phyloP scores from a whole-genome alignment of 768 basidiomycete genomes.

The Paxillus rubicundulus region DNA sequence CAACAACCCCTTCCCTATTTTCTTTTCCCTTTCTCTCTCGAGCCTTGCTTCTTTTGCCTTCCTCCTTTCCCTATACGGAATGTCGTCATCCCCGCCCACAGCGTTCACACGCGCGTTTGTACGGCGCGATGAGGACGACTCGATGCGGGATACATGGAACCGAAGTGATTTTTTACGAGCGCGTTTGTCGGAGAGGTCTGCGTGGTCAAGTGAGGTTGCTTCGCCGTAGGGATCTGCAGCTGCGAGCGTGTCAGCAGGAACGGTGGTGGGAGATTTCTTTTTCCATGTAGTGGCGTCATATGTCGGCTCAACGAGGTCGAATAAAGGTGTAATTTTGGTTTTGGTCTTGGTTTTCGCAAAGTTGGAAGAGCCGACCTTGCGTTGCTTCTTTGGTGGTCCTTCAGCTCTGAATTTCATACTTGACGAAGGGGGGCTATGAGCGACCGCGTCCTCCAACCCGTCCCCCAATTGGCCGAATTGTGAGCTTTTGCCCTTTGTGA shows the following conservation, averaged over 20 bases:
- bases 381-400: conserved; percentile 58
- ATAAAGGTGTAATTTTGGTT: conserved; percentile 37
- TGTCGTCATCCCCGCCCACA: conserved; percentile 89
- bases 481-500: conserved; percentile 36
- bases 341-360: conserved; percentile 12
- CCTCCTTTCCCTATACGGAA: conserved; percentile 80
- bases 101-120: conserved; percentile 68
- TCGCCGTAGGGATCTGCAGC: conserved; percentile 64
- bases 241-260: conserved; percentile 6
- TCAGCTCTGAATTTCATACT: conserved; percentile 2
- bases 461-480: conserved; percentile 55
- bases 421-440: neutral
- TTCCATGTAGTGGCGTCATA: conserved; percentile 33
- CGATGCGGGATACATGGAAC: conserved; percentile 93
- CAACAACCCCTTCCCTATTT: conserved; percentile 31
- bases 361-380: conserved; percentile 38
- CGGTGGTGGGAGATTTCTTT: conserved; percentile 17
- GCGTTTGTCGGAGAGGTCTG: conserved; percentile 81
- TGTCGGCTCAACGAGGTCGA: conserved; percentile 80
- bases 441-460: conserved; percentile 52
- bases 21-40: conserved; percentile 42
- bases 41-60: conserved; percentile 58
- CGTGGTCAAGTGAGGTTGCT: conserved; percentile 57
- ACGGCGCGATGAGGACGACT: conserved; percentile 72
- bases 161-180: conserved; percentile 79